Conservation (phyloP, 306 rosid species). For the Cicer chorassanicum region DNA sequence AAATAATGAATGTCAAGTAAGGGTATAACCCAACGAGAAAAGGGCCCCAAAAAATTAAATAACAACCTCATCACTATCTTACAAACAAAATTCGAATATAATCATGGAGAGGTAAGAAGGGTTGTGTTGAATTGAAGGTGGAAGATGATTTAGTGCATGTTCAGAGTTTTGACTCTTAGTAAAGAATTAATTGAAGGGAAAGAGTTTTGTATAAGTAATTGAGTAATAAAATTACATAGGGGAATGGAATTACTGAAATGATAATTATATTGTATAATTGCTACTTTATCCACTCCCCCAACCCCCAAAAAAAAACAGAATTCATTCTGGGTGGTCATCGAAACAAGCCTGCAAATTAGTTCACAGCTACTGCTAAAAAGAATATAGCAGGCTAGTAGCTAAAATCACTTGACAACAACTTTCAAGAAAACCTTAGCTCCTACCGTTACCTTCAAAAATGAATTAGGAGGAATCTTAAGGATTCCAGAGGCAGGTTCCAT, state of each 20-base stretch:
- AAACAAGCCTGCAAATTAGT: slow-evolving; percentile 12
- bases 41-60: not conserved
- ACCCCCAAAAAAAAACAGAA: slow-evolving; percentile 4
- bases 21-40: not conserved
- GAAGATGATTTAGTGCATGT: not conserved
- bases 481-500: slow-evolving; percentile 97
- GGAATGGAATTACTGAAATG: slow-evolving; percentile 19
- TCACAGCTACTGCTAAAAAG: slow-evolving; percentile 36
- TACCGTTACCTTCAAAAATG: slow-evolving; percentile 71
- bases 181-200: not conserved
- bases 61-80: not conserved
- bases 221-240: not conserved
- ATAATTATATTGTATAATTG: slow-evolving; percentile 1
- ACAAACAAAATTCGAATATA: not conserved
- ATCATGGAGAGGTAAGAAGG: not conserved
- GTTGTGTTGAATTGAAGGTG: slow-evolving; percentile 8
- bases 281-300: not conserved
- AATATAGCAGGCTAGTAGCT: slow-evolving; percentile 6
- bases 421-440: slow-evolving; percentile 32
- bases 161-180: slow-evolving; percentile 3
- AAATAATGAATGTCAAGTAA: slow-evolving; percentile 14
- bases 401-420: slow-evolving; percentile 35
- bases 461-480: slow-evolving; percentile 68
- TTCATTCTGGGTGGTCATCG: slow-evolving; percentile 23
- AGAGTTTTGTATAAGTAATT: slow-evolving; percentile 8